Percentiles rank a stretch among this genome's conserved stretches.
phyloP scores from a whole-genome alignment of 805 yeast species.

The Ogataea chonburiensis region DNA sequence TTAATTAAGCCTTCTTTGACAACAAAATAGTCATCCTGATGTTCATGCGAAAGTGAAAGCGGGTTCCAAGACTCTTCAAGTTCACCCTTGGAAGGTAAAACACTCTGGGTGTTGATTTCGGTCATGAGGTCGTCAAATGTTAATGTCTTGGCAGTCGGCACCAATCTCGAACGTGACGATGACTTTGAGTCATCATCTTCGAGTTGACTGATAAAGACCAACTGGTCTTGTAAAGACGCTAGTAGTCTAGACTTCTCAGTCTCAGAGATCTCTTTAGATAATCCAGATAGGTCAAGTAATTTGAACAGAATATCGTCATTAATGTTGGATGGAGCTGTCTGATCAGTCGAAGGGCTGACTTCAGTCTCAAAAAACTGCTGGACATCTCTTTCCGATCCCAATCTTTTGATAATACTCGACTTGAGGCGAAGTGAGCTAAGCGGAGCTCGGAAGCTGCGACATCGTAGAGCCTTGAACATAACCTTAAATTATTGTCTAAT shows the following conservation, averaged over 20 bases:
- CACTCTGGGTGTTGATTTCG: conserved; percentile 23
- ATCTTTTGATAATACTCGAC: neutral
- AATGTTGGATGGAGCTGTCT: conserved; percentile 6
- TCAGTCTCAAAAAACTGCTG: conserved; percentile 14
- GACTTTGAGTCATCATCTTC: conserved; percentile 28
- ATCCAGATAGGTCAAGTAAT: conserved; percentile 49
- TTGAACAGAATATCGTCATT: conserved; percentile 27
- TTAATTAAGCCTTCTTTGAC: conserved; percentile 48
- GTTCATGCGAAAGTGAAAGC: conserved; percentile 32
- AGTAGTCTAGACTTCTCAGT: conserved; percentile 35
- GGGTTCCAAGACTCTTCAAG: conserved; percentile 42
- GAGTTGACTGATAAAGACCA: conserved; percentile 48
- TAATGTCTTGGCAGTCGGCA: conserved; percentile 27
- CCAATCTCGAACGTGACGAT: conserved; percentile 24
- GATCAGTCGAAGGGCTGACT: neutral
- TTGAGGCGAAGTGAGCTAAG: neutral
- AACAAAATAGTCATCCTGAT: conserved; percentile 40
- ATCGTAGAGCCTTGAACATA: neutral
- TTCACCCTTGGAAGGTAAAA: conserved; percentile 41
- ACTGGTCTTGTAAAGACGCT: conserved; percentile 43
- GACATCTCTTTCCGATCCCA: conserved; percentile 12
- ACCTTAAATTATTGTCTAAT: neutral
- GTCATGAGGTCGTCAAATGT: conserved; percentile 33
- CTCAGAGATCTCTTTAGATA: conserved; percentile 33
- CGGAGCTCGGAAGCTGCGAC: neutral